Percentiles rank a stretch among this genome's conserved stretches.
These are phyloP conservation scores for Saraca asoca DNA, from an alignment of 331 rosid species.

Conservation along the genomic window DNA sequence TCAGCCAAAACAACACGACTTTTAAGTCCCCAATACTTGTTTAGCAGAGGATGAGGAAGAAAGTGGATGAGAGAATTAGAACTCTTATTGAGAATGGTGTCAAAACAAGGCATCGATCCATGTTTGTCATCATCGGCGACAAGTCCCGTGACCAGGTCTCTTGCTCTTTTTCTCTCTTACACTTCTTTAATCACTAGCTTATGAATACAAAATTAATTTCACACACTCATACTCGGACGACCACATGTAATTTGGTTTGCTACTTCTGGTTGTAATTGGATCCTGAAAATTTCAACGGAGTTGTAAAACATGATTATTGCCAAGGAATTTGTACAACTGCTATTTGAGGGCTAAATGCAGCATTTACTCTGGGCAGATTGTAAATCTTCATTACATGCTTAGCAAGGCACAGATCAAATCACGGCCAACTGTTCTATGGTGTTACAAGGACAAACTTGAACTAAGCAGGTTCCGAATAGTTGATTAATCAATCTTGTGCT, in stretches of 20 bases:
- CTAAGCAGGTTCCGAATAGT: conserved; percentile 75
- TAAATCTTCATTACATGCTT: conserved; percentile 84
- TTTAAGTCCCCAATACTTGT: too few species aligned
- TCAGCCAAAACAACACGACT: too few species aligned
- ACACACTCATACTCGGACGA: background rate
- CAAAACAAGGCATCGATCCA: conserved; percentile 73
- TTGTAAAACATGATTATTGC: background rate
- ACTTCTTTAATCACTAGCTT: background rate
- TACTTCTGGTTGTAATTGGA: background rate
- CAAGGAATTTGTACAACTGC: conserved; percentile 1
- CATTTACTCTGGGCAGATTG: conserved; percentile 54
- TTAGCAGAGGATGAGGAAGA: conserved; percentile 75
- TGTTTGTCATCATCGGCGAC: conserved; percentile 89
- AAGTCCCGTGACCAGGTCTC: conserved; percentile 86
- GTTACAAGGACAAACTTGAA: conserved; percentile 91
- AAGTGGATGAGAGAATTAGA: conserved; percentile 89
- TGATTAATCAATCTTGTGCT: background rate
- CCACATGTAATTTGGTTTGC: too few species aligned
- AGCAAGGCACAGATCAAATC: conserved; percentile 78
- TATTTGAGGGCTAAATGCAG: conserved; percentile 24
- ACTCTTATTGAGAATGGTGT: conserved; percentile 93
- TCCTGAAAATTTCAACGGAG: conserved; percentile 1
- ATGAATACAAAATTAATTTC: background rate
- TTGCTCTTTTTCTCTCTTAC: background rate
- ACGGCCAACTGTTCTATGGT: conserved; percentile 83